Evolutionary conservation across 1,284 basidiomycete genomes (phyloP), one percentile per base, ranked within the genome.

Genomic region (Psilocybe mexicana): DNA sequence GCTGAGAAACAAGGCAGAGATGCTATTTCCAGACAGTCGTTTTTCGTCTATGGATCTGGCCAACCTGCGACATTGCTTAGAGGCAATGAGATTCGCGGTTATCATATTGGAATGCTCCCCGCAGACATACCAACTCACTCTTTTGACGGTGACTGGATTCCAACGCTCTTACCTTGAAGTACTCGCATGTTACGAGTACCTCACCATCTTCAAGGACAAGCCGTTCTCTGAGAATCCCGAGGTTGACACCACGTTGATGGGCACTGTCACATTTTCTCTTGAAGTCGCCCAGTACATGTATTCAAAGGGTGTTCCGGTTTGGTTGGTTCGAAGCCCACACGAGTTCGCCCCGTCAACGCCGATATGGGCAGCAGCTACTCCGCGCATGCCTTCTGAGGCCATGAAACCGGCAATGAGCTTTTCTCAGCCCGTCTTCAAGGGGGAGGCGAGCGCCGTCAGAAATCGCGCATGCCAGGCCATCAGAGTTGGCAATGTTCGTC

Each of bases 81-180:
- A 24, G 8, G 35, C 30, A 10, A 48, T 55, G 54, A 8, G 10
- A 10, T 38, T 47, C 12, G 14, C 44, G 7, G 4, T 18, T 0
- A n/a, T 55, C 10, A 30, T 45, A 11, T 18, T 55, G n/a, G 11
- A 28, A 6, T 55, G 44, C 28, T 33, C 54, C 5, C 44, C 54
- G 2, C 54, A 55, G 10, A 40, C 45, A 1, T 55, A 40, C 23
- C 18, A 10, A 3, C 23, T 25, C 25, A 49, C 46, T 2, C 26
- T 55, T 5, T 18, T 55, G 14, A 55, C 44, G 18, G 35, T 55
- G 1, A 55, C 54, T 14, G 24, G 33, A 7, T 55, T 55, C 18
- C 54, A 55, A 18, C 44, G 44, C 1, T 43, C 26, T 18, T 55
- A 36, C 23, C 46, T 55, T 3, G 54, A 47, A 24, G 45, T 35